Percentiles rank a stretch among this genome's conserved stretches.
These are phyloP conservation scores for Acanthamoeba healyi DNA, from an alignment of 208 protist species.

Conservation along the genomic window DNA sequence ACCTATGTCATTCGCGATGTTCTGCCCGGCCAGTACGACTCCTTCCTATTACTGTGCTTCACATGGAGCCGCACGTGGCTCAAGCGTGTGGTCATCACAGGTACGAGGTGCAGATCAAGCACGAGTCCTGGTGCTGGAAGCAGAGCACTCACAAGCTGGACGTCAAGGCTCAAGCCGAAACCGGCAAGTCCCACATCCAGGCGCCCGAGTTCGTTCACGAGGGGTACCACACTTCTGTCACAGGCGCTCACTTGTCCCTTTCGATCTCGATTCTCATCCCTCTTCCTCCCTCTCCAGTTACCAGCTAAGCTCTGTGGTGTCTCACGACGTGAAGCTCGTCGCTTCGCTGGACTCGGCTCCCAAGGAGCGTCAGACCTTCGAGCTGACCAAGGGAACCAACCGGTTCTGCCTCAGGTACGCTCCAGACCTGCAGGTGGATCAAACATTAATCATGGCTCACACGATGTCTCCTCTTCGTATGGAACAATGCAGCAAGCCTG, in stretches of 20 bases:
- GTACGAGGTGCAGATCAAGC: constrained; percentile 49
- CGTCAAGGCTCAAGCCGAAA: constrained; percentile 19
- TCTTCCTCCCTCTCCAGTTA: background rate
- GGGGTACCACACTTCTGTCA: background rate
- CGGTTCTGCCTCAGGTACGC: constrained; percentile 51
- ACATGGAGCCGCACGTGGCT: background rate
- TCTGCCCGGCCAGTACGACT: constrained; percentile 43
- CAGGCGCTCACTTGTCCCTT: background rate
- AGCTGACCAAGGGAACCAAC: constrained; percentile 69
- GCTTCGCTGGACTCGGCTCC: background rate
- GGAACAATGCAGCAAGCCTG: background rate
- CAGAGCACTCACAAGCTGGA: constrained; percentile 15
- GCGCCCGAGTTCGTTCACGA: constrained; percentile 33
- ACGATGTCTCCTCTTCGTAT: background rate
- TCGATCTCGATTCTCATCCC: background rate
- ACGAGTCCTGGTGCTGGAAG: constrained; percentile 64
- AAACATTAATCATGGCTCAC: background rate
- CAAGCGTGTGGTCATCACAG: background rate
- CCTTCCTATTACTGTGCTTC: background rate
- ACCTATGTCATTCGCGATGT: constrained; percentile 52
- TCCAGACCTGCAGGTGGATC: no score
- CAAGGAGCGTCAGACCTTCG: constrained; percentile 32
- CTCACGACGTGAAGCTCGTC: constrained; percentile 68
- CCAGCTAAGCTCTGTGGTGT: constrained; percentile 42
- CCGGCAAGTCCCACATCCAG: constrained; percentile 37